Evolutionary conservation across 2,329 filamentous ascomycete species (phyloP), one percentile per base, ranked within the genome.

Genomic region (Penicillium sp.): DNA sequence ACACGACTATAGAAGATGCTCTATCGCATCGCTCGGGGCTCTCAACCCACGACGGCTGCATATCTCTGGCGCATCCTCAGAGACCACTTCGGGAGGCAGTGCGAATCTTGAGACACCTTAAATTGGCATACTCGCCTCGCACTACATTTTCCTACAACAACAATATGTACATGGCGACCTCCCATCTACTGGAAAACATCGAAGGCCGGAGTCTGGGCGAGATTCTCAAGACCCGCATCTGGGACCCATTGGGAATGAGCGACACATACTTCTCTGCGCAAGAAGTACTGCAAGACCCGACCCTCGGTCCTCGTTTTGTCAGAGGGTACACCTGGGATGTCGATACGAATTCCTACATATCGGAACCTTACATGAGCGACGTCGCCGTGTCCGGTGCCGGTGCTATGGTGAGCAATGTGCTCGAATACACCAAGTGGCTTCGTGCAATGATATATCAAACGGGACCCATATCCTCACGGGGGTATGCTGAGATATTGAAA

Each of bases 21-120:
- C 59, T 72, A 2, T 72, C 69, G 1, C 69, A 73, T 55, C 66
- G 70, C 9, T 62, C 68, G 11, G 70, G 69, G 0, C 43, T 70
- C 13, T 58, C 70, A 8, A 58, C 54, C 5, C 61, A 70, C 32
- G 36, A 47, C 45, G 18, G 54, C 34, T 5, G 43, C 53, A 2
- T 52, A 38, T 22, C 9, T 16, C 14, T 48, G 24, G 45, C 18
- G 16, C 16, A 39, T 32, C 45, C 50, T 9, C 29, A 39, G 7
- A 29, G 38, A 24, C 10, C 50, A 3, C 16, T 48, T 1, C 45
- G 50, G 13, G 63, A 65, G 2, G 53, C 50, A 7, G 62, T 65
- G 7, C 62, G 63, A 9, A 57, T 55, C 1, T 39, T 65, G 3
- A 55, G 63, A 18, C 46, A 64, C 39, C 32, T 66, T 4, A 54